Evolutionary conservation across 2,329 filamentous ascomycete species (phyloP), one percentile per base, ranked within the genome.

Genomic region (Pleurostoma richardsiae): DNA sequence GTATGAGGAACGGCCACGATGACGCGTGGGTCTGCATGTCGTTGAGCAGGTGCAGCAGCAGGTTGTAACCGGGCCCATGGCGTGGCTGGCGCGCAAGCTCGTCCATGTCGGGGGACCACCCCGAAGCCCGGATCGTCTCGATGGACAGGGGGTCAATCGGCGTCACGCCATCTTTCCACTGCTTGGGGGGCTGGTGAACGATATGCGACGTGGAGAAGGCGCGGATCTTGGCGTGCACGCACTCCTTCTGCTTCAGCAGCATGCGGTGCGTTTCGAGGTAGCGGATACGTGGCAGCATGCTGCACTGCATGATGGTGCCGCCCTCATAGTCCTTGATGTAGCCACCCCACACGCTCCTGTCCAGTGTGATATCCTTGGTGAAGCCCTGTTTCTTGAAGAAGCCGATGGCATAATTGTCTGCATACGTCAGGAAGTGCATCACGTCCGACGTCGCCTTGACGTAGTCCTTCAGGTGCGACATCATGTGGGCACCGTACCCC

Each of bases 271-370:
- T 72, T 61, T 89, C 84, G 3, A 89, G 75, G 60, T 89, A 89
- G 39, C 85, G 80, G 41, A 88, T 86, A 55, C 79, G 82, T 10
- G 85, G 85, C 10, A 89, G 74, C 85, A 89, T 89, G 41, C 79
- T 82, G 56, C 85, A 89, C 61, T 89, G 86, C 85, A 89, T 89
- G 54, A 89, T 86, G 1, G 85, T 89, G 44, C 85, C 85, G 45
- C 85, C 85, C 67, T 89, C 85, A 61, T 89, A 89, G 62, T 89
- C 85, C 60, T 89, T 89, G 66, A 89, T 89, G 59, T 88, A 89
- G 8, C 85, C 85, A 85, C 88, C 88, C 85, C 85, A 89, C 39
- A 82, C 79, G 4, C 79, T 74, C 56, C 79, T 83, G 47, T 86
- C 82, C 4, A 89, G 72, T 0, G 83, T 87, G 51, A 89, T 88